Evolutionary conservation across 2,329 filamentous ascomycete species (phyloP).

Genomic region (Pseudocercospora musae): DNA sequence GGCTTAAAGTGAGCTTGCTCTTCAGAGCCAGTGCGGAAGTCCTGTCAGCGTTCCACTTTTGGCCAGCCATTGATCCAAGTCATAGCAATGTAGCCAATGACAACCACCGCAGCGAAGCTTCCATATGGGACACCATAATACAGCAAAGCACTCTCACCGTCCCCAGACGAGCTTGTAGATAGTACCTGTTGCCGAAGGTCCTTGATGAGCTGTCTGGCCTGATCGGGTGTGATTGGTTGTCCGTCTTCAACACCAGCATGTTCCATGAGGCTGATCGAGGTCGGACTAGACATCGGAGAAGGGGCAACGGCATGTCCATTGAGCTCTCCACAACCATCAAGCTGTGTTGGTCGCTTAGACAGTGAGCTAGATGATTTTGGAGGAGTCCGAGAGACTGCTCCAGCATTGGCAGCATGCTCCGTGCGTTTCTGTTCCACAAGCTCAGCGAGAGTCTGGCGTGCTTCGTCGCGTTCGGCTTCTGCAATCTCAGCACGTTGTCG

Average conservation of each 20-base stretch:
- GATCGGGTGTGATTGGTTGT: conserved; percentile 34
- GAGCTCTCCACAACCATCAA: conserved; percentile 15
- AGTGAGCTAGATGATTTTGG: conserved; percentile 15
- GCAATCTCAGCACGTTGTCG: conserved; percentile 72
- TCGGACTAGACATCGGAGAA: conserved; percentile 22
- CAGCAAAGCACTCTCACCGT: conserved; percentile 20
- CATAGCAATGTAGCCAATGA: conserved; percentile 34
- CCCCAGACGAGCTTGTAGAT: conserved; percentile 1
- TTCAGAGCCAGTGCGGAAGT: neutral
- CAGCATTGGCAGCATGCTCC: conserved; percentile 54
- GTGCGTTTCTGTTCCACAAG: conserved; percentile 80
- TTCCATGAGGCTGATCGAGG: conserved; percentile 28
- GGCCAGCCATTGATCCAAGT: conserved; percentile 40
- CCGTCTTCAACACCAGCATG: conserved; percentile 33
- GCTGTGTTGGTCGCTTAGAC: conserved; percentile 17
- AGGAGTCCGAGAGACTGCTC: conserved; percentile 10
- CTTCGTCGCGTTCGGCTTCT: conserved; percentile 70
- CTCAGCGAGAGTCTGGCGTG: conserved; percentile 73
- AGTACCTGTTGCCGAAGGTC: conserved; percentile 32
- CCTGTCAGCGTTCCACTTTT: conserved; percentile 43
- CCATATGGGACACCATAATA: conserved; percentile 32
- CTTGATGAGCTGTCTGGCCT: conserved; percentile 31
- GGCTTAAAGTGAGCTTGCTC: neutral
- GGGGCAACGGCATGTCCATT: conserved; percentile 30
- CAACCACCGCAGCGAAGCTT: conserved; percentile 31